Base-by-base conservation (phyloP, 192 early-diverging fungal species). In the Coemansia sp. region DNA sequence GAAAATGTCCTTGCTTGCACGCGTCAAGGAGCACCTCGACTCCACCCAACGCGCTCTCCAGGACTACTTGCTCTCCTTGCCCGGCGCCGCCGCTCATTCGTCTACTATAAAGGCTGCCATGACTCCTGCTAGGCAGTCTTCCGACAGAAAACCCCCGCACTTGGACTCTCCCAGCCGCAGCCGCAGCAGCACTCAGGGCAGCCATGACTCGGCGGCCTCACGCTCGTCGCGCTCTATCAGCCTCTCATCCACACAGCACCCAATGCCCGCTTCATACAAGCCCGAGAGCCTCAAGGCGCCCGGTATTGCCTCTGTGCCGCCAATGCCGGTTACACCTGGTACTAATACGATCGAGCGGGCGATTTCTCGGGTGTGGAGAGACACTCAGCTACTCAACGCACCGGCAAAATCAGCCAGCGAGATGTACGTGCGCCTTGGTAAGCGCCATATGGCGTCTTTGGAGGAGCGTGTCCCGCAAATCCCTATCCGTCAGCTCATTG, bases 381-480 rank as follows among this genome's bases (percentile, higher is more conserved):
- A 61, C 43, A 40, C 38, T 10, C 53, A 34, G 43, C 35, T 64
- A 20, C 44, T 53, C 0, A 63, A 38, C 15, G 65, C 68, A 0
- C 27, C 64, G 0, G 74, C 74, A 10, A 59, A 50, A 29, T 44
- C 75, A 1, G 70, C 71, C 41, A 75, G 75, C 70, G 78, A 81
- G 24, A 67, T 67, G 9, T 63, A 69, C 60, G 67, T 71, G 22
- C 63, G 68, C 13, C 70, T 81, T 27, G 67, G 70, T 9, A 65
- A 59, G 40, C 78, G 70, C 35, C 73, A 75, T 39, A 40, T 67
- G 39, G 59, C 70, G 41, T 56, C 70, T 45, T 55, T 81, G 9
- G 78, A 73, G 35, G 78, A 81, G 47, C 78, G 78, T 29, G 43
- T 81, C 10, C 78, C 78, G 38, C 60, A 52, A 3, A 60, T 73